Evolutionary conservation across 345 rosid species (phyloP), one percentile per base, ranked within the genome.

Genomic region (Lagerstroemia speciosa): DNA sequence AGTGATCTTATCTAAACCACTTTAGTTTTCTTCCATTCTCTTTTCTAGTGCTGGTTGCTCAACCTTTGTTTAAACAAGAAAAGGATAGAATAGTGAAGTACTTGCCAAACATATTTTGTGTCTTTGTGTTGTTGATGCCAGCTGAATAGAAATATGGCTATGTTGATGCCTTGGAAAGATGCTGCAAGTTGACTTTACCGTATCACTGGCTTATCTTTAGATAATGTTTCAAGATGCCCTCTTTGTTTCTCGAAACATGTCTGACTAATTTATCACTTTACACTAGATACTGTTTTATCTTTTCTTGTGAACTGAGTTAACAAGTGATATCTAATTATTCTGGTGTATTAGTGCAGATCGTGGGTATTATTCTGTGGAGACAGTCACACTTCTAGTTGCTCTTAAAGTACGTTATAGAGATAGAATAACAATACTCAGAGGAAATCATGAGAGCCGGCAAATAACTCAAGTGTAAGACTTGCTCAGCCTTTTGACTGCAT

Each of bases 391-490:
- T 70, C 81, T 94, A 83, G 99, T 94, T 80, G 97, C 99, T 8
- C 67, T 94, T 80, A 94, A 94, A 83, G 99, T 94, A 20, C 87
- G 99, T 34, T 91, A 89, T 79, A 85, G 99, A 78, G 99, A 94
- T 82, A 85, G 99, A 81, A 62, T 94, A 72, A 94, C 99, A 19
- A 94, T 94, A 69, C 81, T 94, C 8, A 85, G 99, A 84, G 99
- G 99, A 69, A 94, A 94, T 57, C 99, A 94, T 26, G 99, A 94
- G 85, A 94, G 99, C 84, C 86, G 99, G 72, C 99, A 94, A 83
- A 94, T 94, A 32, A 94, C 99, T 27, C 99, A 94, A 94, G 99
- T 94, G 99, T 94, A 94, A 87, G 96, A 58, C 34, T 7, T 30
- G 63, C 63, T 27, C 63, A 58, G 34, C 34, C 34, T 27, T 27